Percentiles rank a stretch among this genome's conserved stretches.
Evolutionary conservation across 805 yeast species (phyloP).

Genomic region (Candida parachauliodes): DNA sequence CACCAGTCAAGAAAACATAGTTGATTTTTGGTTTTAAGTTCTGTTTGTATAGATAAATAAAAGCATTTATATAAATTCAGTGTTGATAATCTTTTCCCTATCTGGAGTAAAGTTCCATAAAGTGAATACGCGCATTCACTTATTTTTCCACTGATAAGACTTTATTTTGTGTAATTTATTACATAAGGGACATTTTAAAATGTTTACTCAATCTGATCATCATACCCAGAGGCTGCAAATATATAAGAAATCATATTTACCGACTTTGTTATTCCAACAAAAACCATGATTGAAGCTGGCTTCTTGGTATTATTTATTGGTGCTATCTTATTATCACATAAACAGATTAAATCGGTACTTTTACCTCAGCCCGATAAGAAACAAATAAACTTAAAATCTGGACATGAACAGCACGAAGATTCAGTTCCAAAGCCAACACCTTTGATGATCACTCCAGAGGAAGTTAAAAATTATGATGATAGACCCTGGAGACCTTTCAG

Average conservation of each 20-base stretch:
- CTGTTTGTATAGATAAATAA: not conserved
- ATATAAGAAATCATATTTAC: not conserved
- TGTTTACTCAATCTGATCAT: slow-evolving; percentile 1
- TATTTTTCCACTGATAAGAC: slow-evolving; percentile 2
- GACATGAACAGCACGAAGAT: not conserved
- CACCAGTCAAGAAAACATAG: slow-evolving; percentile 2
- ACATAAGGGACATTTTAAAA: too few species aligned
- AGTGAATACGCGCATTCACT: not conserved
- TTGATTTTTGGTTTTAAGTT: slow-evolving; percentile 4
- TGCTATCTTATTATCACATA: slow-evolving; percentile 14
- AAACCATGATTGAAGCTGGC: slow-evolving; percentile 9
- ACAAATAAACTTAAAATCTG: not conserved
- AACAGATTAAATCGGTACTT: slow-evolving; percentile 10
- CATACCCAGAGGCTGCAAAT: not conserved
- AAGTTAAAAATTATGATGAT: slow-evolving; percentile 62
- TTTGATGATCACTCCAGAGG: slow-evolving; percentile 61
- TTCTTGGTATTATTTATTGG: slow-evolving; percentile 12
- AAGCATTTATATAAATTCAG: not conserved
- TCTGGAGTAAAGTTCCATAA: not conserved
- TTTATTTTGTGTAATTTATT: not conserved
- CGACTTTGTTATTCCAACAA: not conserved
- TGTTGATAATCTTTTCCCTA: not conserved
- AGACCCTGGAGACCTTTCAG: slow-evolving; percentile 81
- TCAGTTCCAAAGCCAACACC: slow-evolving; percentile 51
- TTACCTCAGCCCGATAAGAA: slow-evolving; percentile 2